Evolutionary conservation across 2,329 filamentous ascomycete genomes (phyloP).

Genomic region (Trichoderma oligosporum): DNA sequence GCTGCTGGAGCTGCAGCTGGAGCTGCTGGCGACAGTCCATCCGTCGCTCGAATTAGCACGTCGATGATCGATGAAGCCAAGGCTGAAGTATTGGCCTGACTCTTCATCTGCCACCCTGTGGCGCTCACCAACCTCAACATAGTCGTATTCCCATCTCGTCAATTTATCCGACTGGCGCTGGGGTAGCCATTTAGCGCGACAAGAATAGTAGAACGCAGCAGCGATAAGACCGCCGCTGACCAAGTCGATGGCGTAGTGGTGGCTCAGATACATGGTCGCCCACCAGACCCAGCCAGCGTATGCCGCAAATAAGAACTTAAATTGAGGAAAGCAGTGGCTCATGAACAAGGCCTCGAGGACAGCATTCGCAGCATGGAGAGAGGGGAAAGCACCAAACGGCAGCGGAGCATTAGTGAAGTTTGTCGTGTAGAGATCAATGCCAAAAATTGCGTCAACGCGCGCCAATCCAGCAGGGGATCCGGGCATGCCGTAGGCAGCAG

Average conservation of each 20-base stretch:
- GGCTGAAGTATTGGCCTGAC: slow-evolving; percentile 44
- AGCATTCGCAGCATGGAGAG: slow-evolving; percentile 83
- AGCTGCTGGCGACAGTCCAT: slow-evolving; percentile 85
- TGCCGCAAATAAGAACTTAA: slow-evolving; percentile 72
- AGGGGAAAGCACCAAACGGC: slow-evolving; percentile 93
- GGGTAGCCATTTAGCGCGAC: slow-evolving; percentile 76
- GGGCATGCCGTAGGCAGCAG: slow-evolving; percentile 86
- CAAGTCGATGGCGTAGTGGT: slow-evolving; percentile 94
- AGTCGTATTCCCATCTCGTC: slow-evolving; percentile 94
- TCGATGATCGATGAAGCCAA: slow-evolving; percentile 43
- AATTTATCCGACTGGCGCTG: slow-evolving; percentile 78
- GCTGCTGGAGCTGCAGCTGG: slow-evolving; percentile 52
- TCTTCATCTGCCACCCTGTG: slow-evolving; percentile 44
- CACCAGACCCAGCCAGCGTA: slow-evolving; percentile 96
- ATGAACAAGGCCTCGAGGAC: slow-evolving; percentile 90
- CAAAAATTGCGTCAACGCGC: slow-evolving; percentile 84
- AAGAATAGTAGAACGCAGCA: slow-evolving; percentile 75
- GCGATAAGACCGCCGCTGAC: slow-evolving; percentile 80
- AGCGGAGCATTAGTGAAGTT: slow-evolving; percentile 86
- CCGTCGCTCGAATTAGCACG: slow-evolving; percentile 67
- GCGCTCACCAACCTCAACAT: slow-evolving; percentile 75
- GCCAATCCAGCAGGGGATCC: slow-evolving; percentile 87
- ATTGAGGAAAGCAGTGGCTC: slow-evolving; percentile 82
- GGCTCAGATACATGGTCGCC: slow-evolving; percentile 96
- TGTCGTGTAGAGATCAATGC: slow-evolving; percentile 88